phyloP scores from a whole-genome alignment of 2,329 filamentous ascomycete genomes.

The Pseudogymnoascus sp. region DNA sequence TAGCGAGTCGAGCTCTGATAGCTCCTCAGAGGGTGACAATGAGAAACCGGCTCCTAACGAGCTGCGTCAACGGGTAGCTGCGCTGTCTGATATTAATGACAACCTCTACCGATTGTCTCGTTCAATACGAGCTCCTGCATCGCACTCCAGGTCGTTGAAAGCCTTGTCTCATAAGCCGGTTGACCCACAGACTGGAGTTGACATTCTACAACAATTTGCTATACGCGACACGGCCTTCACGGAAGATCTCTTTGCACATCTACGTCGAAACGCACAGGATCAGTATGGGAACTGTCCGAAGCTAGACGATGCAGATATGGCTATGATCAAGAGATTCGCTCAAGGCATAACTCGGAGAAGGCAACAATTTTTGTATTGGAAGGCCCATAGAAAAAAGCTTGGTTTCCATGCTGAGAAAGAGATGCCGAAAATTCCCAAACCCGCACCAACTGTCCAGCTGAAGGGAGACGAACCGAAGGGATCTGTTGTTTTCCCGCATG shows the following conservation, averaged over 20 bases:
- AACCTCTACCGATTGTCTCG: slow-evolving; percentile 3
- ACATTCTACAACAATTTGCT: neutral
- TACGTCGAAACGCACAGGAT: neutral
- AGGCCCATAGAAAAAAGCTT: neutral
- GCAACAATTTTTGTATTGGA: neutral
- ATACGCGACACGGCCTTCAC: neutral
- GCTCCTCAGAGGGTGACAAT: neutral
- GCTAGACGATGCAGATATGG: neutral
- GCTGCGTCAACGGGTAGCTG: neutral
- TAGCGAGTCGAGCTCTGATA: neutral
- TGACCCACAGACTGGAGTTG: neutral
- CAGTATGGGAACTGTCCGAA: neutral
- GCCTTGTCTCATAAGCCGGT: neutral
- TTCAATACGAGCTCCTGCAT: neutral
- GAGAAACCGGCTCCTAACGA: neutral
- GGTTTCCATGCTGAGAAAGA: neutral
- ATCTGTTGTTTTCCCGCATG: neutral
- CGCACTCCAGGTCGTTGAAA: neutral
- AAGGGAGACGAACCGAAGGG: neutral
- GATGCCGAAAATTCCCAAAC: neutral
- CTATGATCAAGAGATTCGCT: neutral
- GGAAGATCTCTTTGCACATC: neutral
- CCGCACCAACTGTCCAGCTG: neutral
- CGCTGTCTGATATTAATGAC: slow-evolving; percentile 4
- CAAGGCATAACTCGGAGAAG: neutral